Conservation (phyloP, 148 eudicot genomes). For the Fagopyrum homotropicum region DNA sequence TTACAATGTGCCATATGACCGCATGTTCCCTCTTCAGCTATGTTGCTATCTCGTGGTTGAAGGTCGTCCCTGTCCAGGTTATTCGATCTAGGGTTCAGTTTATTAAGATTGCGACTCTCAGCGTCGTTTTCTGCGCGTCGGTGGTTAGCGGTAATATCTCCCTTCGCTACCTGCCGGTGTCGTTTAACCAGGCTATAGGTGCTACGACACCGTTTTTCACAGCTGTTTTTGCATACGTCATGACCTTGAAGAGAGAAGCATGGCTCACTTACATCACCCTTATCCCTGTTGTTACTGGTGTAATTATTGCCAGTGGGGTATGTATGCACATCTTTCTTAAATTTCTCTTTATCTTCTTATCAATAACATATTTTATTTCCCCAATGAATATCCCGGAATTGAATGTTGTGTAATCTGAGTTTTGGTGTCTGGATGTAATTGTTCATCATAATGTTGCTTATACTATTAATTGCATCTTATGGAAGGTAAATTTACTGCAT, state of each 20-base stretch:
- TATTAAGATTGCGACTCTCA: constrained; percentile 10
- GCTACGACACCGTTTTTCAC: constrained; percentile 19
- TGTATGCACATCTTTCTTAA: not conserved
- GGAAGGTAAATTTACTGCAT: no score
- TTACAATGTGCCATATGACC: constrained; percentile 17
- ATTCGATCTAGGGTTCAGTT: constrained; percentile 14
- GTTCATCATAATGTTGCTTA: not conserved
- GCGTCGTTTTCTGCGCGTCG: constrained; percentile 16
- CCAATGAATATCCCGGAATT: not conserved
- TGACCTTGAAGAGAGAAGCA: constrained; percentile 13
- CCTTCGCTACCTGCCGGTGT: constrained; percentile 13
- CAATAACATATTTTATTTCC: not conserved
- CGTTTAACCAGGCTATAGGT: constrained; percentile 18
- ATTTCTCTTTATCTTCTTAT: not conserved
- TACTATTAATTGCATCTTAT: not conserved
- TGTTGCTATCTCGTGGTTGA: constrained; percentile 5
- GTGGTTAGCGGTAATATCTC: constrained; percentile 16
- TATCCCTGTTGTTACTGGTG: constrained; percentile 14
- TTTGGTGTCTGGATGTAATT: not conserved
- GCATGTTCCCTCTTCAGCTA: constrained; percentile 18
- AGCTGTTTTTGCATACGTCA: constrained; percentile 13
- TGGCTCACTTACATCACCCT: constrained; percentile 14
- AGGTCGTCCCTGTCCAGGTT: constrained; percentile 14
- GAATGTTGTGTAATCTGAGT: not conserved
- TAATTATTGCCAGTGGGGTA: constrained; percentile 17